These are phyloP conservation scores for Globisporangium canariense DNA, from an alignment of 352 stramenopile species.

Conservation along the genomic window DNA sequence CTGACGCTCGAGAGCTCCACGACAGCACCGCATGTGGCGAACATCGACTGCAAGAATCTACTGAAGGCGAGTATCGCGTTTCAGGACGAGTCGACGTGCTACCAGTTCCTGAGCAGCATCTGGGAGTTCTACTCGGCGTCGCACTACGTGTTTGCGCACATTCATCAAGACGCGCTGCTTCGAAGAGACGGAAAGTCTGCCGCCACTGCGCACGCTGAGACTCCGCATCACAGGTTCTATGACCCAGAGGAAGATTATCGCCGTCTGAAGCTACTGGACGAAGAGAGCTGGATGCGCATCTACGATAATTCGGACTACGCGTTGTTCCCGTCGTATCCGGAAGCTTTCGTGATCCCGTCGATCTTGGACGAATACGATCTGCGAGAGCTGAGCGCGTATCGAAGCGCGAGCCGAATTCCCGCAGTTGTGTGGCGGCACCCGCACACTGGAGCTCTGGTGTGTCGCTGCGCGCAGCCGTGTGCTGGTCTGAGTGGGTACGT, in stretches of 20 bases:
- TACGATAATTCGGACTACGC: constrained; percentile 86
- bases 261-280: constrained; percentile 70
- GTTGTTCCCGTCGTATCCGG: constrained; percentile 94
- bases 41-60: constrained; percentile 83
- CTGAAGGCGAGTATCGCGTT: constrained; percentile 83
- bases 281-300: constrained; percentile 79
- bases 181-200: constrained; percentile 32
- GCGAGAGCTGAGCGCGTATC: constrained; percentile 85
- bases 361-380: constrained; percentile 91
- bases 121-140: constrained; percentile 65
- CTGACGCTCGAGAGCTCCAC: constrained; percentile 75
- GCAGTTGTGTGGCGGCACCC: constrained; percentile 92
- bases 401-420: constrained; percentile 92
- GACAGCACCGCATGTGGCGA: constrained; percentile 78
- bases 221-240: constrained; percentile 56
- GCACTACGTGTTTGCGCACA: constrained; percentile 74
- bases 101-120: constrained; percentile 69
- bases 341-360: constrained; percentile 90
- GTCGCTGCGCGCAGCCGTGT: constrained; percentile 80
- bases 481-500: constrained; percentile 82
- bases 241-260: constrained; percentile 79
- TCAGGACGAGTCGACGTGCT: constrained; percentile 70
- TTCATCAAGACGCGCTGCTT: constrained; percentile 67
- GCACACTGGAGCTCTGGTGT: constrained; percentile 89
- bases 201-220: constrained; percentile 29